Percentiles rank a stretch among this genome's conserved stretches.
These are phyloP conservation scores for Vitis cinerea DNA, from an alignment of 164 flowering plant species.

Conservation along the genomic window DNA sequence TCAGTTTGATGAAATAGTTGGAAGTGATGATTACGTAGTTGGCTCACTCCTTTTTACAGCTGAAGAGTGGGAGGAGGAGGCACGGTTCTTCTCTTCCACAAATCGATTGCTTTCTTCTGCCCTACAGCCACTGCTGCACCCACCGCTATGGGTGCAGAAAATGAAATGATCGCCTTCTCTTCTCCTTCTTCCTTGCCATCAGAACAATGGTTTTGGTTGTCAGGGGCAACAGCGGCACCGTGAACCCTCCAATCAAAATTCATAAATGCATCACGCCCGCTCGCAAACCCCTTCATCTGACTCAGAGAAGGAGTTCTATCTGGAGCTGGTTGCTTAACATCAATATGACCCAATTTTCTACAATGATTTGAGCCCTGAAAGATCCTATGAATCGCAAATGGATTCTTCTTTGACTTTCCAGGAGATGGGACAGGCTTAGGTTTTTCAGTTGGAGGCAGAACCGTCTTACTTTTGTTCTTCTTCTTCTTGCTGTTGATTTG, in stretches of 20 bases:
- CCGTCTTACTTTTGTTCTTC: not conserved
- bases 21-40: too few relatives aligned
- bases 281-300: slow-evolving; percentile 9
- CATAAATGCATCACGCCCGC: slow-evolving; percentile 14
- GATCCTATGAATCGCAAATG: not conserved
- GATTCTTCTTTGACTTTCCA: slow-evolving; percentile 6
- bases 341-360: not conserved
- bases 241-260: slow-evolving; percentile 17
- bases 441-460: not conserved
- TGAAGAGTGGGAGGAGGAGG: slow-evolving; percentile 8
- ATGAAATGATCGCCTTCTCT: not conserved
- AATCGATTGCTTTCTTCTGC: slow-evolving; percentile 12
- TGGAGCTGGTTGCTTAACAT: not conserved
- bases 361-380: not conserved
- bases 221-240: slow-evolving; percentile 1
- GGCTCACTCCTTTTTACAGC: not conserved
- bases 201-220: not conserved
- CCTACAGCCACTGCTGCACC: not conserved
- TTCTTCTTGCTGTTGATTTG: slow-evolving; percentile 18
- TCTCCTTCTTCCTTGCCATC: not conserved
- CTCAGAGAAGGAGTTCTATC: slow-evolving; percentile 5
- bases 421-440: not conserved
- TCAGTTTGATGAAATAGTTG: too few relatives aligned
- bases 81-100: slow-evolving; percentile 21
- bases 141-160: not conserved